Evolutionary conservation across 2,329 filamentous ascomycete species (phyloP), one percentile per base, ranked within the genome.

Genomic region (Aspergillus novoparasiticus): DNA sequence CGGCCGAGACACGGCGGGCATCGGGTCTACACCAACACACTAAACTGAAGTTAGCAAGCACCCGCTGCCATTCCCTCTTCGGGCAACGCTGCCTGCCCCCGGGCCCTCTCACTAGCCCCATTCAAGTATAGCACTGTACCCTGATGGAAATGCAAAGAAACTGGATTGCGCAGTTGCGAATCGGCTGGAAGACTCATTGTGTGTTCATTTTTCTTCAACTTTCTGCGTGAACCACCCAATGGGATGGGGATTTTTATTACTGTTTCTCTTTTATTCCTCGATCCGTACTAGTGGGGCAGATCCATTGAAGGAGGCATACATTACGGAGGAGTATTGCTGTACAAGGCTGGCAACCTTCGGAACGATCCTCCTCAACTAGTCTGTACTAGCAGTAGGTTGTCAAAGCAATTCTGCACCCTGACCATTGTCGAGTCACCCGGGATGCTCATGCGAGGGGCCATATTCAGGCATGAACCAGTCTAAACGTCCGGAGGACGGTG

Each of bases 1-100:
- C 32, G 28, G 59, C 64, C 61, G 64, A 64, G 43, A 59, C 26
- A 39, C 62, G 62, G 57, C 62, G 64, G 59, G 41, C 50, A 57
- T 60, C 59, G 62, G 60, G 64, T 57, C 57, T 61, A 59, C 59
- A 54, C 58, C 61, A 41, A 16, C 46, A 45, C n/a, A 51, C 62
- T 63, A 67, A 46, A 23, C 66, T 62, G 62, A 59, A 57, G 30
- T 21, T 32, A 57, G 28, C 50, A 59, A 60, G 61, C 61, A 61
- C 58, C 63, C 59, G 51, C 59, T 60, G 51, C 63, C 63, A 62
- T 54, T 54, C 19, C 36, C 28, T 34, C 34, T 51, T 51, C 28
- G 11, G 28, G 48, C n/a, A 51, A 32, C 28, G 48, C 48, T 50
- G 26, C 9, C 28, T 21, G 28, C 10, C 48, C 48, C 23, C 23